phyloP scores from a whole-genome alignment of 306 rosid species.

The Boehmeria nivea region DNA sequence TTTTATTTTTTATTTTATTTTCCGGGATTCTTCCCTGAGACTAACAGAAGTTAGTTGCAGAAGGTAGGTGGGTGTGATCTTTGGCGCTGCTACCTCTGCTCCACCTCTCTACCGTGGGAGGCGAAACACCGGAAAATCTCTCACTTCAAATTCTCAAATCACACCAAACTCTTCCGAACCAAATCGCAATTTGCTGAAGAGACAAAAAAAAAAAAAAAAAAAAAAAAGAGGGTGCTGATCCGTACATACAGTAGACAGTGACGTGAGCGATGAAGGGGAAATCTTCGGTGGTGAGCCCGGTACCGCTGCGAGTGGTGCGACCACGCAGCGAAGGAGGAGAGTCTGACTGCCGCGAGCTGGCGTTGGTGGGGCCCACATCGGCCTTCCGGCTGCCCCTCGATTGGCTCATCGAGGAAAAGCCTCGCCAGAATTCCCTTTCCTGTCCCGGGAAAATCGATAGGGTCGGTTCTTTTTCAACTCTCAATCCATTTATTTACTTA shows the following conservation, averaged over 20 bases:
- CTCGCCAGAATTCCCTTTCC: conserved; percentile 13
- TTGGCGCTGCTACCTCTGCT: not conserved
- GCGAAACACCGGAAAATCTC: not conserved
- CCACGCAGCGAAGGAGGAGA: not conserved
- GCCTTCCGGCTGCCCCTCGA: conserved; percentile 38
- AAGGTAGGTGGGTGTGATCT: not conserved
- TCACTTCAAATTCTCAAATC: not conserved
- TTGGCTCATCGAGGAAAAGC: conserved; percentile 42
- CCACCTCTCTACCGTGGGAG: not conserved
- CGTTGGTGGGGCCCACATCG: not conserved
- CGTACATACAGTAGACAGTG: no score
- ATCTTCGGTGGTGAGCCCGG: conserved; percentile 4
- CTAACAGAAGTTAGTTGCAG: not conserved
- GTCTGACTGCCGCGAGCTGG: not conserved
- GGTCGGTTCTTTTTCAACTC: conserved; percentile 16
- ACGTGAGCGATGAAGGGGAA: conserved; percentile 4
- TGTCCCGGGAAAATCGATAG: conserved; percentile 22
- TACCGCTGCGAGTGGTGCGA: conserved; percentile 13
- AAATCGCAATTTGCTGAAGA: no score
- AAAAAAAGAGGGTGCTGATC: no score
- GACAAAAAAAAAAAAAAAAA: no score
- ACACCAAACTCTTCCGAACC: no score
- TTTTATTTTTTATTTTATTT: no score
- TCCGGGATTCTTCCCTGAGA: no score
- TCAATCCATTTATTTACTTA: no score